These are phyloP conservation scores for Pseudovirgaria hyperparasitica DNA, from an alignment of 2,329 filamentous ascomycete genomes.

Conservation along the genomic window DNA sequence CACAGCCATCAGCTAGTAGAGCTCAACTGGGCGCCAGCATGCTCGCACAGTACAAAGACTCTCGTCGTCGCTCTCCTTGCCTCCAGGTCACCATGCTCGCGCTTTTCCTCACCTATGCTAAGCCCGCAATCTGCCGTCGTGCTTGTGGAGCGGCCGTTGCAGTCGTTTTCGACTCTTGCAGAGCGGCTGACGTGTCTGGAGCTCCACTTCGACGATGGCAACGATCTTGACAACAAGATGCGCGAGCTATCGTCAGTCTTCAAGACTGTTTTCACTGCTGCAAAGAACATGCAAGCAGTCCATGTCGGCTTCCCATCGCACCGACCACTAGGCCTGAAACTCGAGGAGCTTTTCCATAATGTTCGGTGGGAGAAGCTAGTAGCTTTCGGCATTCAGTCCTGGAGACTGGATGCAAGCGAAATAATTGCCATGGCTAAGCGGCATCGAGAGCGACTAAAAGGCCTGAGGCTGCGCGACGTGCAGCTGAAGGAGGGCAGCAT, in stretches of 20 bases:
- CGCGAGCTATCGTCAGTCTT: constrained; percentile 45
- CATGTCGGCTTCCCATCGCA: constrained; percentile 52
- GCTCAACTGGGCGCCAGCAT: constrained; percentile 50
- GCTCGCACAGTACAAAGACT: constrained; percentile 46
- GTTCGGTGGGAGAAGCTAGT: constrained; percentile 48
- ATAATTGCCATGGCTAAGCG: constrained; percentile 44
- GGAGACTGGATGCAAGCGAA: constrained; percentile 47
- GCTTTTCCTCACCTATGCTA: constrained; percentile 51
- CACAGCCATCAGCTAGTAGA: constrained; percentile 34
- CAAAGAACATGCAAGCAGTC: constrained; percentile 47
- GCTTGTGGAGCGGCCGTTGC: constrained; percentile 34
- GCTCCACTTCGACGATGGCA: constrained; percentile 48
- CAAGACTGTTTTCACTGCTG: constrained; percentile 43
- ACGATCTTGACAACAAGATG: constrained; percentile 45
- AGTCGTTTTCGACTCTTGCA: constrained; percentile 38
- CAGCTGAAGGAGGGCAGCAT: constrained; percentile 44
- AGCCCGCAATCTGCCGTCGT: constrained; percentile 45
- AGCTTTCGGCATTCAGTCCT: constrained; percentile 52
- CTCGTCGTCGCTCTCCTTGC: constrained; percentile 44
- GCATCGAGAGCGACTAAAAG: constrained; percentile 43
- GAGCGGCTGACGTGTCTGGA: constrained; percentile 49
- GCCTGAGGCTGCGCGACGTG: constrained; percentile 48
- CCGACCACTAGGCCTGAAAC: constrained; percentile 40
- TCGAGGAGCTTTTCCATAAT: constrained; percentile 51
- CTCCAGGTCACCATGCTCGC: constrained; percentile 42